Conservation (phyloP, 2,329 filamentous ascomycete genomes). For the Colletotrichum ledebouriae region DNA sequence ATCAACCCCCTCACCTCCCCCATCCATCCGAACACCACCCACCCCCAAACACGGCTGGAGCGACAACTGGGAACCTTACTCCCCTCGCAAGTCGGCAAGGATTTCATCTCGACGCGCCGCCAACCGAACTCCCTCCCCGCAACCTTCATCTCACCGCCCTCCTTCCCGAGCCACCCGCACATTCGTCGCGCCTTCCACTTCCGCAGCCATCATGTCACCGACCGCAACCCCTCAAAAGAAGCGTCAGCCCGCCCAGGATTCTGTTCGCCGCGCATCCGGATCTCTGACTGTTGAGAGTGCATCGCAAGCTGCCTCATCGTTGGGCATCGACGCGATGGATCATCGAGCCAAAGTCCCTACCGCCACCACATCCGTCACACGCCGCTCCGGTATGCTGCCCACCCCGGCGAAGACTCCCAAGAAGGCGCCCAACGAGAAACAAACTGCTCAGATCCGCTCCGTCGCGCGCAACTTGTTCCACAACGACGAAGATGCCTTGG, state of each 20-base stretch:
- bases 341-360: conserved; percentile 14
- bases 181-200: conserved; percentile 45
- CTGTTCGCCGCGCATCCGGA: conserved; percentile 61
- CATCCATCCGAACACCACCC: conserved; percentile 73
- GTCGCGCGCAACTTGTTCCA: conserved; percentile 74
- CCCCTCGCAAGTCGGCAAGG: conserved; percentile 77
- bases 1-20: conserved; percentile 75
- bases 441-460: conserved; percentile 63
- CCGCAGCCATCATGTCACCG: conserved; percentile 47
- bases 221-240: conserved; percentile 58
- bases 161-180: conserved; percentile 53
- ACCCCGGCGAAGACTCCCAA: conserved; percentile 84
- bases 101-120: conserved; percentile 68
- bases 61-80: conserved; percentile 80
- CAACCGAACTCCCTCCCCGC: conserved; percentile 70
- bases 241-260: conserved; percentile 61
- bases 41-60: conserved; percentile 76
- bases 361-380: conserved; percentile 48
- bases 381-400: conserved; percentile 72
- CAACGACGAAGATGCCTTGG: conserved; percentile 68
- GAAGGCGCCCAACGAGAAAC: conserved; percentile 69
- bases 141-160: conserved; percentile 52
- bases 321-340: conserved; percentile 52
- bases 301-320: conserved; percentile 58
- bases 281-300: conserved; percentile 60